A percentile compares a stretch with the other conserved stretches of the same genome.
Conservation (phyloP, 2,329 filamentous ascomycete species). For the Plectosphaerella sp. region DNA sequence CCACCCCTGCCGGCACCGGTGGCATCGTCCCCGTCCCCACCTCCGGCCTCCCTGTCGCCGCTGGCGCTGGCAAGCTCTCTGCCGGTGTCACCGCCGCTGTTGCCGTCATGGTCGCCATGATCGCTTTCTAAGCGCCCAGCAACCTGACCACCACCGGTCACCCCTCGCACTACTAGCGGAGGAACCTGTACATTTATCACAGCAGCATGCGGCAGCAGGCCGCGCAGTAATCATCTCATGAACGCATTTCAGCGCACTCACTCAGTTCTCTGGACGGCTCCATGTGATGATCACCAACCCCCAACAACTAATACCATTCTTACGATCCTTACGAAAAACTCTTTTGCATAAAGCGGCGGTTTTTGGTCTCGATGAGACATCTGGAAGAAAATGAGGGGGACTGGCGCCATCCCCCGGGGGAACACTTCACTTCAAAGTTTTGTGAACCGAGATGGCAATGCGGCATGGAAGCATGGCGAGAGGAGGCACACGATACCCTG, state of each 20-base stretch:
- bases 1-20: constrained; percentile 25
- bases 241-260: constrained; percentile 10
- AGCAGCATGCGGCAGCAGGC: constrained; percentile 1
- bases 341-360: constrained; percentile 8
- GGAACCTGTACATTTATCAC: background rate
- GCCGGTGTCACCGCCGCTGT: constrained; percentile 42
- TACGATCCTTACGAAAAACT: constrained; percentile 53
- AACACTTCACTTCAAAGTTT: background rate
- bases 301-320: constrained; percentile 37
- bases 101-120: constrained; percentile 37
- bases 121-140: constrained; percentile 17
- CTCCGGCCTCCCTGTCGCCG: constrained; percentile 28
- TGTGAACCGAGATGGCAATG: background rate
- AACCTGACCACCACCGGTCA: constrained; percentile 1
- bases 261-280: constrained; percentile 1
- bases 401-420: background rate
- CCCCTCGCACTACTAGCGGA: constrained; percentile 1
- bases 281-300: constrained; percentile 10
- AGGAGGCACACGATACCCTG: constrained; percentile 1
- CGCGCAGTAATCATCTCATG: constrained; percentile 12
- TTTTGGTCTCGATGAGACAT: constrained; percentile 13
- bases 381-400: background rate
- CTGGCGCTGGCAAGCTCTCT: constrained; percentile 32
- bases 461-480: background rate
- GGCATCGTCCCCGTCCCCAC: constrained; percentile 28